A percentile compares a stretch with the other conserved stretches of the same genome.
Evolutionary conservation across 2,329 filamentous ascomycete species (phyloP).

Genomic region (Ophiostoma sp.): DNA sequence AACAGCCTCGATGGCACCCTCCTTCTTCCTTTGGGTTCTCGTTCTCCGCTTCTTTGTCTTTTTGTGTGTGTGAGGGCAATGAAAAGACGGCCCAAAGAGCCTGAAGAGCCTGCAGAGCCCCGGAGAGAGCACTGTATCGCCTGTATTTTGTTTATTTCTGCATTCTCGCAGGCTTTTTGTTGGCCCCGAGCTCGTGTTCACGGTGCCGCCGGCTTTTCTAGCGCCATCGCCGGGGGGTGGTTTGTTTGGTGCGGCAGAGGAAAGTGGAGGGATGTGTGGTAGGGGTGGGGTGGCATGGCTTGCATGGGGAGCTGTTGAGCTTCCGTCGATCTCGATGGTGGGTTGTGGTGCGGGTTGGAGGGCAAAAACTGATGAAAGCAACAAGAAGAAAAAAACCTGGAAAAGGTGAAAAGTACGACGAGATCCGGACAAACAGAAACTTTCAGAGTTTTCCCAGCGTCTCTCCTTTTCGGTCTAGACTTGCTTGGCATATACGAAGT

Average conservation of each 20-base stretch:
- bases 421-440: too few relatives aligned
- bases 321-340: conserved; percentile 10
- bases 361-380: background rate
- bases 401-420: background rate
- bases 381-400: background rate
- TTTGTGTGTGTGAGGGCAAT: background rate
- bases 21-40: background rate
- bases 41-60: background rate
- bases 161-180: background rate
- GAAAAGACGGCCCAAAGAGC: background rate
- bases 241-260: conserved; percentile 4
- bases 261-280: conserved; percentile 4
- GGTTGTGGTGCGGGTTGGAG: background rate
- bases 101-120: background rate
- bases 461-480: background rate
- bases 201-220: conserved; percentile 18
- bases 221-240: conserved; percentile 14
- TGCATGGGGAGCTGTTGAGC: background rate
- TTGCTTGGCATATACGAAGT: background rate
- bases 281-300: background rate
- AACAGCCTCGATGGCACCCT: background rate
- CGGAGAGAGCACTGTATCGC: background rate
- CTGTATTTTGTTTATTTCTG: background rate
- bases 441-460: background rate
- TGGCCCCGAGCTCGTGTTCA: conserved; percentile 20